Evolutionary conservation across 116 monocot genomes (phyloP).

Genomic region (Zostera marina): DNA sequence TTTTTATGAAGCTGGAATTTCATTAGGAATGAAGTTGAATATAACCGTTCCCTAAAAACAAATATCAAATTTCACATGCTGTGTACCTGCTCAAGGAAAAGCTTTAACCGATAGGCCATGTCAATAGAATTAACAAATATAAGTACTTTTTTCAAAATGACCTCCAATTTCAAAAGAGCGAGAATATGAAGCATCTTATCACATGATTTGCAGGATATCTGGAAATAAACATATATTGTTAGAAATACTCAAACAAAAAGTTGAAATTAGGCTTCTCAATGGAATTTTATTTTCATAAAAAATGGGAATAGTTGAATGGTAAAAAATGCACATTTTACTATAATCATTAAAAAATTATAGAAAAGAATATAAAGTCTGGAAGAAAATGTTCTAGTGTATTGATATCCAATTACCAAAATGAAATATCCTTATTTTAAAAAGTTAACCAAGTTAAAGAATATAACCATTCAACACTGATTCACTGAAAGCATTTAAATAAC

Average conservation of each 20-base stretch:
- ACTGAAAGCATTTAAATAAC: neutral
- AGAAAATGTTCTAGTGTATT: neutral
- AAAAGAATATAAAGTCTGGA: neutral
- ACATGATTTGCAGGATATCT: constrained; percentile 58
- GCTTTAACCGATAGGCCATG: constrained; percentile 54
- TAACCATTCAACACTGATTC: neutral
- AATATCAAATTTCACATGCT: neutral
- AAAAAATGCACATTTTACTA: too few relatives aligned
- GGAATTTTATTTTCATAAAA: too few relatives aligned
- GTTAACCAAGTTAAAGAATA: neutral
- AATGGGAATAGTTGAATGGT: neutral
- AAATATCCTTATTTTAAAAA: neutral
- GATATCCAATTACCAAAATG: neutral
- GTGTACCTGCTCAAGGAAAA: constrained; percentile 84
- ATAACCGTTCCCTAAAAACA: neutral
- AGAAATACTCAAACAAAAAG: neutral
- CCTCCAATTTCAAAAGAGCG: constrained; percentile 56
- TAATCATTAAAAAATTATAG: too few relatives aligned
- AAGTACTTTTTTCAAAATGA: constrained; percentile 77
- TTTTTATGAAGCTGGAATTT: too few relatives aligned
- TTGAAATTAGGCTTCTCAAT: too few relatives aligned
- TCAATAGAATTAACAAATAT: constrained; percentile 97
- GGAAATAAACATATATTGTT: constrained; percentile 5
- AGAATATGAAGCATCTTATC: constrained; percentile 81
- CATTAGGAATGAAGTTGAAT: too few relatives aligned